These are phyloP conservation scores for Hemisphaericaspora xylofermentans DNA, from an alignment of 1,139 yeast genomes.

Conservation along the genomic window DNA sequence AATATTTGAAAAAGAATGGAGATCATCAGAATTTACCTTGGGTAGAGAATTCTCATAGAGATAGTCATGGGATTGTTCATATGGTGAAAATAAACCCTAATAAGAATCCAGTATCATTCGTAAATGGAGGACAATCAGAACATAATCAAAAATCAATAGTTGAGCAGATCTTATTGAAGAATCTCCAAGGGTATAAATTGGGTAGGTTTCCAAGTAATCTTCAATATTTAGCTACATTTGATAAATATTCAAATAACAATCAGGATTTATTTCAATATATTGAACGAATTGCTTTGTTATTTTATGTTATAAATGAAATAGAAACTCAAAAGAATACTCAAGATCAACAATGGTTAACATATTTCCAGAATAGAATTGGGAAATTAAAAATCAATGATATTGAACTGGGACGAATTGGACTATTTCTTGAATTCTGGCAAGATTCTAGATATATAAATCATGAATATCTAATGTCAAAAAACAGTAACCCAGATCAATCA, in stretches of 20 bases:
- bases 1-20: not conserved
- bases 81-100: slow-evolving; percentile 15
- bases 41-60: slow-evolving; percentile 4
- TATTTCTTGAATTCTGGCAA: slow-evolving; percentile 39
- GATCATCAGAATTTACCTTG: not conserved
- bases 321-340: slow-evolving; percentile 19
- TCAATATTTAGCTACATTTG: slow-evolving; percentile 38
- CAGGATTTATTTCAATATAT: slow-evolving; percentile 34
- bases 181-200: slow-evolving; percentile 24
- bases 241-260: slow-evolving; percentile 31
- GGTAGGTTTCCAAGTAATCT: slow-evolving; percentile 38
- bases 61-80: slow-evolving; percentile 8
- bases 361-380: slow-evolving; percentile 26
- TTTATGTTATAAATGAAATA: slow-evolving; percentile 20
- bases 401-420: slow-evolving; percentile 27
- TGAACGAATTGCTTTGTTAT: slow-evolving; percentile 31
- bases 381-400: slow-evolving; percentile 27
- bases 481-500: slow-evolving; percentile 2
- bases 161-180: slow-evolving; percentile 30
- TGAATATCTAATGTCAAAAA: slow-evolving; percentile 15
- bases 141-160: slow-evolving; percentile 17
- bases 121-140: slow-evolving; percentile 9
- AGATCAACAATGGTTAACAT: slow-evolving; percentile 19
- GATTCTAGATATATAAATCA: slow-evolving; percentile 33
- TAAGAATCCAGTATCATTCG: slow-evolving; percentile 14